Conservation (phyloP, 495 filamentous ascomycete species). For the Hypomontagnella submonticulosa region DNA sequence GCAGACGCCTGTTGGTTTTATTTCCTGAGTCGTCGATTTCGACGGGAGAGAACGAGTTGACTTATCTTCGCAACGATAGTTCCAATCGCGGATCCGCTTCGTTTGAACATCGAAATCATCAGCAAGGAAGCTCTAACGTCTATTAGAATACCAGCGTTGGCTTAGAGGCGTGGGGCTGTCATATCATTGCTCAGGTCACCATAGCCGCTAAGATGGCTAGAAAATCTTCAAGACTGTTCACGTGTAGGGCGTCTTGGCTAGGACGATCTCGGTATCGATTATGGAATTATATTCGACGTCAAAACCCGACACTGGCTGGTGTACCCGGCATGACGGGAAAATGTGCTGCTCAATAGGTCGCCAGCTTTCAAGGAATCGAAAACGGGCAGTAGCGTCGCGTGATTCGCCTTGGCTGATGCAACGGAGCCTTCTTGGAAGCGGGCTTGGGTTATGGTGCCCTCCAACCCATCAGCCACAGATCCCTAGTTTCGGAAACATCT, state of each 20-base stretch:
- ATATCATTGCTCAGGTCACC: background rate
- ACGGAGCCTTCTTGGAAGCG: constrained; percentile 4
- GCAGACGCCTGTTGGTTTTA: background rate
- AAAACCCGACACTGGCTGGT: constrained; percentile 11
- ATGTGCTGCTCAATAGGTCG: constrained; percentile 5
- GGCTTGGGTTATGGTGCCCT: constrained; percentile 2
- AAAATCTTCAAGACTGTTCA: background rate
- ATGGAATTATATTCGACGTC: constrained; percentile 20
- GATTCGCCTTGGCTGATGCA: constrained; percentile 36
- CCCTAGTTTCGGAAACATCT: constrained; percentile 13
- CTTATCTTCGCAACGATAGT: constrained; percentile 5
- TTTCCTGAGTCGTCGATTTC: constrained; percentile 1
- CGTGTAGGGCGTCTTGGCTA: constrained; percentile 10
- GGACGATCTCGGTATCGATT: constrained; percentile 25
- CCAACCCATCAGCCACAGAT: constrained; percentile 18
- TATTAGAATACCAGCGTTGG: constrained; percentile 1
- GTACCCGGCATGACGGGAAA: constrained; percentile 1
- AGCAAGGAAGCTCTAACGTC: background rate
- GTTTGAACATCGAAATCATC: background rate
- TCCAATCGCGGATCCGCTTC: constrained; percentile 1
- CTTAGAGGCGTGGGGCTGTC: constrained; percentile 6
- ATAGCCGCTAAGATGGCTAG: constrained; percentile 1
- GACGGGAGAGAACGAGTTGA: constrained; percentile 9
- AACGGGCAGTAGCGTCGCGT: constrained; percentile 15
- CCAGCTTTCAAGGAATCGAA: constrained; percentile 6